These are phyloP conservation scores for Xerocomellus intermedius DNA, from an alignment of 768 basidiomycete species.

Conservation along the genomic window DNA sequence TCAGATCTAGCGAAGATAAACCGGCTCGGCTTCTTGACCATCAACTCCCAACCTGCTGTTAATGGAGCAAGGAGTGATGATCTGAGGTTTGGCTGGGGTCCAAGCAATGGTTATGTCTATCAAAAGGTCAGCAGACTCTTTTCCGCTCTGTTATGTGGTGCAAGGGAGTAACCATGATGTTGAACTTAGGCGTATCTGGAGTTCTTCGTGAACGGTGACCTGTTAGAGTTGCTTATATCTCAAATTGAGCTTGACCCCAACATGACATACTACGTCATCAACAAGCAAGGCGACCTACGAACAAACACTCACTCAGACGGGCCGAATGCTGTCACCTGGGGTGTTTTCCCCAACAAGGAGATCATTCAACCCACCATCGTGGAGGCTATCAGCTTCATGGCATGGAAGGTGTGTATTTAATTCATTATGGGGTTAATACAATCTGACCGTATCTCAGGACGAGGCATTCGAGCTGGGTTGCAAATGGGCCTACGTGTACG, in stretches of 20 bases:
- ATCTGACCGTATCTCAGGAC: slow-evolving; percentile 51
- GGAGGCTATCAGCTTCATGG: slow-evolving; percentile 97
- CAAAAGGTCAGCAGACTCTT: slow-evolving; percentile 65
- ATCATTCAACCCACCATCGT: slow-evolving; percentile 95
- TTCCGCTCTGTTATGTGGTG: neutral
- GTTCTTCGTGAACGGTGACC: slow-evolving; percentile 82
- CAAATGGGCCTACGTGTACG: slow-evolving; percentile 90
- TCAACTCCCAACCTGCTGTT: slow-evolving; percentile 96
- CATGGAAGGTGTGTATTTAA: slow-evolving; percentile 75
- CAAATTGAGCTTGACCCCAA: slow-evolving; percentile 84
- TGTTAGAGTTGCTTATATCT: slow-evolving; percentile 69
- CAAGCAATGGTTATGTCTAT: slow-evolving; percentile 90
- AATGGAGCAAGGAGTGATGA: slow-evolving; percentile 86
- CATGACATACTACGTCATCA: slow-evolving; percentile 97
- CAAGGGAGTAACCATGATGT: neutral
- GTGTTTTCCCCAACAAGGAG: slow-evolving; percentile 96
- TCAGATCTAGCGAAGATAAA: slow-evolving; percentile 82
- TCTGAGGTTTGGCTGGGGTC: slow-evolving; percentile 90
- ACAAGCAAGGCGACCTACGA: slow-evolving; percentile 89
- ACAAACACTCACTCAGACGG: slow-evolving; percentile 96
- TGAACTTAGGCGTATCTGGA: slow-evolving; percentile 82
- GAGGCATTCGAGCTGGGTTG: slow-evolving; percentile 91
- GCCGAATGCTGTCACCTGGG: slow-evolving; percentile 99
- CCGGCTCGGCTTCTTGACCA: slow-evolving; percentile 88
- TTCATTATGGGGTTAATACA: neutral